Percentiles rank a stretch among this genome's conserved stretches.
phyloP scores from a whole-genome alignment of 2,329 filamentous ascomycete species.

The Stagonosporopsis tanaceti region DNA sequence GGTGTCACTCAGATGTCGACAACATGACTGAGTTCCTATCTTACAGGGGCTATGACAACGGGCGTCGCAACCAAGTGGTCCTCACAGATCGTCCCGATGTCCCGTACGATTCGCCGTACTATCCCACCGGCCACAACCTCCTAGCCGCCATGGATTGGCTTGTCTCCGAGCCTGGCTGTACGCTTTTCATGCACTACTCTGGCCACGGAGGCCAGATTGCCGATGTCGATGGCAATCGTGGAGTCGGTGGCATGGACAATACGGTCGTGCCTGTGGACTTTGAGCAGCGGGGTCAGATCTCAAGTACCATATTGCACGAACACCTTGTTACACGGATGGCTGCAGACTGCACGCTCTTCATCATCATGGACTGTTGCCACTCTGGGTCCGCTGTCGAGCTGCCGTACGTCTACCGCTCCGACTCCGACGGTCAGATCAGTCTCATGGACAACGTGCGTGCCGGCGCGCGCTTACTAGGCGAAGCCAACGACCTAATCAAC shows the following conservation, averaged over 20 bases:
- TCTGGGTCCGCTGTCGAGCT: conserved; percentile 67
- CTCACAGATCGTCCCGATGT: conserved; percentile 52
- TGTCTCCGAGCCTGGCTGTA: conserved; percentile 60
- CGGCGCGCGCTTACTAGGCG: conserved; percentile 59
- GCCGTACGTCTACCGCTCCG: conserved; percentile 65
- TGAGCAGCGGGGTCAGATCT: conserved; percentile 61
- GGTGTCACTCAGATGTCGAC: conserved; percentile 60
- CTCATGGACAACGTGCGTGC: conserved; percentile 64
- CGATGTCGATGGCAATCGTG: conserved; percentile 53
- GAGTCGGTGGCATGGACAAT: conserved; percentile 52
- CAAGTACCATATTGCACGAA: conserved; percentile 60
- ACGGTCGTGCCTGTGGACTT: conserved; percentile 65
- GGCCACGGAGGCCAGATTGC: conserved; percentile 65
- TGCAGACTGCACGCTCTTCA: conserved; percentile 60
- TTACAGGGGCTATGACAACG: conserved; percentile 54
- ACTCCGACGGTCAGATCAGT: conserved; percentile 64
- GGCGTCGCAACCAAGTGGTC: conserved; percentile 54
- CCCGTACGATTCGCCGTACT: conserved; percentile 43
- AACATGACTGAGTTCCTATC: conserved; percentile 58
- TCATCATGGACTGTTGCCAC: conserved; percentile 70
- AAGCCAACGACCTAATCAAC: conserved; percentile 59
- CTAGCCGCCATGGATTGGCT: conserved; percentile 67
- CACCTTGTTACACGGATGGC: conserved; percentile 62
- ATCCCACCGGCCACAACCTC: conserved; percentile 55
- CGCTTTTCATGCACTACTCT: conserved; percentile 65